Evolutionary conservation across 495 filamentous ascomycete species (phyloP).

Genomic region (Hypoxylon perforatum): DNA sequence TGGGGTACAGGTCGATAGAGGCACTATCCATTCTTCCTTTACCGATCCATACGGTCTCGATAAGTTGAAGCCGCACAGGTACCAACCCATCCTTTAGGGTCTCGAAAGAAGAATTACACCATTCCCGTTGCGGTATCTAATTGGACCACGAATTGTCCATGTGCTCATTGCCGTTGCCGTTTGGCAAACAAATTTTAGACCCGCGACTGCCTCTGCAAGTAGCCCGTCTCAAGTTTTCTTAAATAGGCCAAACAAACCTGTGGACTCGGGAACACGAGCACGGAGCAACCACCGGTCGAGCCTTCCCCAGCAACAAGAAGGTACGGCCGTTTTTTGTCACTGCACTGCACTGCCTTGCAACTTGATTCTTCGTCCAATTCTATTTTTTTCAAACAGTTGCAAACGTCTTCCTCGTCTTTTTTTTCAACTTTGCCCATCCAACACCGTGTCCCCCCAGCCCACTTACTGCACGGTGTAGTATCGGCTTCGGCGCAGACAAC

Average conservation of each 20-base stretch:
- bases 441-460: background rate
- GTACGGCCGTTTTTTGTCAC: background rate
- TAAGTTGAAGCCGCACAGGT: slow-evolving; percentile 8
- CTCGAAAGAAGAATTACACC: slow-evolving; percentile 4
- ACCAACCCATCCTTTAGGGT: background rate
- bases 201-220: slow-evolving; percentile 12
- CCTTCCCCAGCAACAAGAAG: too few species aligned
- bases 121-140: background rate
- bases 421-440: background rate
- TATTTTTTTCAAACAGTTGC: background rate
- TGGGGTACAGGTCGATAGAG: too few species aligned
- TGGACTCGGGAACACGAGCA: too few species aligned
- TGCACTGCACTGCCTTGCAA: too few species aligned
- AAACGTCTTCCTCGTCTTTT: background rate
- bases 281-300: too few species aligned
- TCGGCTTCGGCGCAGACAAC: background rate
- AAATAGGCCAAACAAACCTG: slow-evolving; percentile 2
- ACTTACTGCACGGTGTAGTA: slow-evolving; percentile 9
- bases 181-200: slow-evolving; percentile 33
- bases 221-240: background rate
- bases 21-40: too few species aligned
- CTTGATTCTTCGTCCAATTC: background rate
- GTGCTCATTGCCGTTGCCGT: slow-evolving; percentile 1
- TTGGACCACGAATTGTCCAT: slow-evolving; percentile 19
- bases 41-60: slow-evolving; percentile 18